A percentile compares a stretch with the other conserved stretches of the same genome.
Evolutionary conservation across 371 early-diverging fungal genomes (phyloP).

Genomic region (Saksenaea oblongispora): DNA sequence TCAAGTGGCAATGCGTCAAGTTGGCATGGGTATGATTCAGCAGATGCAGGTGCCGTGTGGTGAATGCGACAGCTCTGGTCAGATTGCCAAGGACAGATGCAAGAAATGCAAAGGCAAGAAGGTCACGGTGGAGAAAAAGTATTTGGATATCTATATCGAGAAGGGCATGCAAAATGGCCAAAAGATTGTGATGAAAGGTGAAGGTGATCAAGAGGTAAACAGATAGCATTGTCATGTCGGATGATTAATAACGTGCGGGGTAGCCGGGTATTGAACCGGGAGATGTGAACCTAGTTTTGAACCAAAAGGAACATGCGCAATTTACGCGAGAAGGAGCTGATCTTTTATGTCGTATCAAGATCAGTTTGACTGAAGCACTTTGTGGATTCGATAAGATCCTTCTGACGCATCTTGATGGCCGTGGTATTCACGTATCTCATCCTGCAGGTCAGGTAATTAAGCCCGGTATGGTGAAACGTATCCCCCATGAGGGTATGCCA

Average conservation of each 20-base stretch:
- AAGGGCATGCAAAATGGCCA: conserved; percentile 92
- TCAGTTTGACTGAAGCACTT: conserved; percentile 90
- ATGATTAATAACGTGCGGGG: background rate
- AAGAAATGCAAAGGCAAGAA: conserved; percentile 86
- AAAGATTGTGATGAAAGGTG: conserved; percentile 86
- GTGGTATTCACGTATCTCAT: conserved; percentile 84
- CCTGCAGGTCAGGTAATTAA: conserved; percentile 90
- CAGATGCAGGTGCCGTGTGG: conserved; percentile 82
- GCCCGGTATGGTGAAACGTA: conserved; percentile 84
- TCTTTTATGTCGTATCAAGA: conserved; percentile 52
- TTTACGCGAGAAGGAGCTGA: conserved; percentile 83
- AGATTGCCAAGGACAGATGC: conserved; percentile 83
- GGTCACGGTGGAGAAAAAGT: conserved; percentile 81
- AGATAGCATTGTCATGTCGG: background rate
- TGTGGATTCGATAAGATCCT: conserved; percentile 86
- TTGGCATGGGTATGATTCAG: conserved; percentile 96
- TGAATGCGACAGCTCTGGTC: conserved; percentile 71
- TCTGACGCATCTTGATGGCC: conserved; percentile 90
- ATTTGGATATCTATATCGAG: conserved; percentile 87
- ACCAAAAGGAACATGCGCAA: conserved; percentile 78
- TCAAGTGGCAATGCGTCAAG: conserved; percentile 84
- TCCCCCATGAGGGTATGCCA: conserved; percentile 96
- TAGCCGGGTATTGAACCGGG: conserved; percentile 24
- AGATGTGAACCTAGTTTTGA: conserved; percentile 86
- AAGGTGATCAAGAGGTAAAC: conserved; percentile 80